Evolutionary conservation across 2,329 filamentous ascomycete species (phyloP), one percentile per base, ranked within the genome.

Genomic region (Penicillium occitanis): DNA sequence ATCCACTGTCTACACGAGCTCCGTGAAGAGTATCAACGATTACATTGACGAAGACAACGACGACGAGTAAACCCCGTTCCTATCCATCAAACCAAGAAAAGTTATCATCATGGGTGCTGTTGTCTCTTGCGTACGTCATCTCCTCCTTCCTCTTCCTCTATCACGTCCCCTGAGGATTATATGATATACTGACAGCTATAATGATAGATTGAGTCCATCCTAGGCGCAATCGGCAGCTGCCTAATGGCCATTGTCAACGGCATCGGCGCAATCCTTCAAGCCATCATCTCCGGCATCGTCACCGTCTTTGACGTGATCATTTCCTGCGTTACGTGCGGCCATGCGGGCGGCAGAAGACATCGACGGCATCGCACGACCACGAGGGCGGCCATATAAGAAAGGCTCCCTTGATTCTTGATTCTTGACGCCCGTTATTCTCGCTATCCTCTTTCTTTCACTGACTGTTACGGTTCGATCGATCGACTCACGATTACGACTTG

Each of bases 71-170:
- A 55, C 13, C 14, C 44, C 14, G 37, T 10, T 13, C 8, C 19
- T 14, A 10, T n/a, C 50, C 19, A 5, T 4, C 4, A 8, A 3
- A 50, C 7, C 51, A 37, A 60, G 51, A 30, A 40, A 57, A 37
- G 33, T 14, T 40, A 57, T 58, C 79, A 88, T 78, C 71, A 94
- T 95, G 91, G 91, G 91, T 82, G 91, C 90, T 79, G 88, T 95
- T 74, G 84, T 92, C 71, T 93, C 91, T 77, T 93, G 91, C 77
- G 91, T 94, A 91, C 74, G 90, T 86, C 61, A 42, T 46, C 61
- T 25, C 42, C 28, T 50, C 35, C 53, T n/a, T 44, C 53, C 53
- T 40, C 33, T 42, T 37, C 51, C 48, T 53, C 53, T n/a, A 42
- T 22, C 42, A 5, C 17, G 7, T 63, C 42, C 42, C 14, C 14